Base-by-base conservation (phyloP, 2,329 filamentous ascomycete species). In the Ascocoryne sarcoides region DNA sequence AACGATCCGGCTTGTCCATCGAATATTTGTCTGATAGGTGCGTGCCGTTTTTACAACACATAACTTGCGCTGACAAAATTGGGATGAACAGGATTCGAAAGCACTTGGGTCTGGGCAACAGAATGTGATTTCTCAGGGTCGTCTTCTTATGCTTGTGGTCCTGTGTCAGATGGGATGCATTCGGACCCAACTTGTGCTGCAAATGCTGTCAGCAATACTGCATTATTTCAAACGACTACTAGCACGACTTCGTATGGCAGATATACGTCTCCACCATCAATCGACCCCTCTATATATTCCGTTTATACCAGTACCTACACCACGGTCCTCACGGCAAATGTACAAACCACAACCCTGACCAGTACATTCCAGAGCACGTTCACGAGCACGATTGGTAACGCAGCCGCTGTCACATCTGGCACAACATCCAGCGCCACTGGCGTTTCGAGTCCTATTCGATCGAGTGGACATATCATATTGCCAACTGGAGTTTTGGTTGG, bases 1-100 rank as follows among this genome's bases (percentile, higher is more conserved):
- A 37, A 46, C 12, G 44, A 48, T 26, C 45, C 48, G 4, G 34
- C 43, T 10, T 50, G 48, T 29, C 32, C 36, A 19, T 37, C 42
- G 7, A 31, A 46, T 33, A 46, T 44, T 10, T 50, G 48, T 31
- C 41, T 50, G 1, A 40, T 37, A 20, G 45, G 48, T 50, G 35
- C 26, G 41, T n/a, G n/a, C n/a, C n/a, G n/a, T n/a, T n/a, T n/a
- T n/a, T n/a, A n/a, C n/a, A n/a, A n/a, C n/a, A n/a, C n/a, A n/a
- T n/a, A n/a, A n/a, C n/a, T n/a, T n/a, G n/a, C n/a, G n/a, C n/a
- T n/a, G n/a, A n/a, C n/a, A n/a, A n/a, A n/a, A n/a, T n/a, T n/a
- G n/a, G n/a, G n/a, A n/a, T 16, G 28, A 5, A 9, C 36, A 50
- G 42, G 40, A 17, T 47, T 43, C 18, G 42, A 46, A 30, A 47